These are phyloP conservation scores for Phialophora tarda DNA, from an alignment of 2,329 filamentous ascomycete species.

Conservation along the genomic window DNA sequence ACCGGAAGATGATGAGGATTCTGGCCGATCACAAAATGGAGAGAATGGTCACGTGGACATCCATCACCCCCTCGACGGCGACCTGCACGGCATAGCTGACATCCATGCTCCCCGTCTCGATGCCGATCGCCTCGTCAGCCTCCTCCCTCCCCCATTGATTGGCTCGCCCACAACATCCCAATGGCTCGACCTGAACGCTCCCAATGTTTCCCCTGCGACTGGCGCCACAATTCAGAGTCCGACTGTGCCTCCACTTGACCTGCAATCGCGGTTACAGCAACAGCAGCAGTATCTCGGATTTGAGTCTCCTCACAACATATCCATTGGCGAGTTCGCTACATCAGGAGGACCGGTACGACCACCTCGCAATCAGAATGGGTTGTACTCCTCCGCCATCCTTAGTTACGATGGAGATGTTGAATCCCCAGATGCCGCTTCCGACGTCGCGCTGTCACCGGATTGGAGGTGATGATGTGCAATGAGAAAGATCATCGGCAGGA, in stretches of 20 bases:
- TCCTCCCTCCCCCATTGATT: background rate
- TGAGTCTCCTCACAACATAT: background rate
- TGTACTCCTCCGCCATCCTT: background rate
- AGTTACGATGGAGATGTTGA: conserved; percentile 12
- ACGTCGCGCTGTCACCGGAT: background rate
- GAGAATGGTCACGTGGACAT: conserved; percentile 32
- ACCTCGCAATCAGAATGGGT: background rate
- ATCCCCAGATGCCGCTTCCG: conserved; percentile 1
- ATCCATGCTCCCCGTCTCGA: background rate
- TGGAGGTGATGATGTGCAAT: background rate
- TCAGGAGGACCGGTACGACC: conserved; percentile 1
- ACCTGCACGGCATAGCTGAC: conserved; percentile 5
- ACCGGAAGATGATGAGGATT: conserved; percentile 30
- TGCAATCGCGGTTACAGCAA: conserved; percentile 1
- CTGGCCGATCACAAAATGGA: conserved; percentile 25
- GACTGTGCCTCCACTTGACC: background rate
- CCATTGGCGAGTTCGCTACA: background rate
- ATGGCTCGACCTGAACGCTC: conserved; percentile 3
- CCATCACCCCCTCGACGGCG: conserved; percentile 14
- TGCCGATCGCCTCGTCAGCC: background rate
- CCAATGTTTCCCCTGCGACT: background rate
- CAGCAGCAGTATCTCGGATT: background rate
- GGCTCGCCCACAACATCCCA: background rate
- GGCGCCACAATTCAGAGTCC: background rate
- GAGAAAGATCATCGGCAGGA: background rate